Conservation (phyloP, 768 basidiomycete species). For the Leccinum incarnatum region DNA sequence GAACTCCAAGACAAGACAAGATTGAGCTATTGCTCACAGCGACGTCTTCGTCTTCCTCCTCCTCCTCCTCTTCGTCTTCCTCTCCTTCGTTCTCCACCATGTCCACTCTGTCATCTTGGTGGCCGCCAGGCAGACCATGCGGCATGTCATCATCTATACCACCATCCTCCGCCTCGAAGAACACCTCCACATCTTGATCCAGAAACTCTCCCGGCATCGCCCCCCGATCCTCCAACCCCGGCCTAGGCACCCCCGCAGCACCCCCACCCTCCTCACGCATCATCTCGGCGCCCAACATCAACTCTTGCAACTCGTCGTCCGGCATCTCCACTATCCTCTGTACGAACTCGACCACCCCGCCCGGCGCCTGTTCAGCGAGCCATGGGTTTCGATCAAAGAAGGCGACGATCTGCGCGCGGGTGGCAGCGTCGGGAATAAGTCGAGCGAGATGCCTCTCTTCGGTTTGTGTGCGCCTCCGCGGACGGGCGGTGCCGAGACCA, state of each 20-base stretch:
- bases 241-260: slow-evolving; percentile 24
- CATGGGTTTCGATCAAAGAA: slow-evolving; percentile 57
- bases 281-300: slow-evolving; percentile 50
- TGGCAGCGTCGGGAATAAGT: slow-evolving; percentile 55
- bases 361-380: slow-evolving; percentile 57
- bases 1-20: not conserved
- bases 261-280: slow-evolving; percentile 30
- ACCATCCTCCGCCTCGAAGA: slow-evolving; percentile 23
- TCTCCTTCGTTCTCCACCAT: slow-evolving; percentile 42
- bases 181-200: slow-evolving; percentile 32
- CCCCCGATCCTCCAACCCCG: slow-evolving; percentile 21
- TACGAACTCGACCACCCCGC: slow-evolving; percentile 63
- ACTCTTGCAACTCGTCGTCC: slow-evolving; percentile 56
- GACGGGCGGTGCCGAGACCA: slow-evolving; percentile 20
- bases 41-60: slow-evolving; percentile 39
- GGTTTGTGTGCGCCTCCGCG: slow-evolving; percentile 40
- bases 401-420: slow-evolving; percentile 58
- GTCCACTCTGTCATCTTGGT: slow-evolving; percentile 26
- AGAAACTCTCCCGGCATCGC: slow-evolving; percentile 47
- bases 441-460: slow-evolving; percentile 54
- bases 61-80: not conserved
- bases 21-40: slow-evolving; percentile 38
- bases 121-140: slow-evolving; percentile 19
- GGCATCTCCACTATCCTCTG: slow-evolving; percentile 53
- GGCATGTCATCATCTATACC: slow-evolving; percentile 21